A percentile compares a stretch with the other conserved stretches of the same genome.
Conservation (phyloP, 345 rosid genomes). For the Odontarrhena argentea region DNA sequence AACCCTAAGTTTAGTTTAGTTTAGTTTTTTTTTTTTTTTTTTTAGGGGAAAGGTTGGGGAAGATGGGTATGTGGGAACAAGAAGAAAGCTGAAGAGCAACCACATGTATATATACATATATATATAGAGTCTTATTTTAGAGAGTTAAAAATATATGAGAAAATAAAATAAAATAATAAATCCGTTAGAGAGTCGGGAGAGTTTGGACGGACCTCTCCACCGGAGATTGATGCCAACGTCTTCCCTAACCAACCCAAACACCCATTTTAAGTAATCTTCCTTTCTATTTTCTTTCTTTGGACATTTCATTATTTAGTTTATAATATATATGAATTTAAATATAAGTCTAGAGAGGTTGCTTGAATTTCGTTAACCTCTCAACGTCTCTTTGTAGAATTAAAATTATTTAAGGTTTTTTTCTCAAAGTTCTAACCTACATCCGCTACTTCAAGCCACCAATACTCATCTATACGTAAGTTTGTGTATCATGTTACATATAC, state of each 20-base stretch:
- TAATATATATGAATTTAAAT: neutral
- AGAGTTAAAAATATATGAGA: neutral
- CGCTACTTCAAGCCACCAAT: slow-evolving; percentile 48
- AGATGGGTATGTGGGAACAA: slow-evolving; percentile 44
- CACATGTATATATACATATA: slow-evolving; percentile 23
- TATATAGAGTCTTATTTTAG: slow-evolving; percentile 7
- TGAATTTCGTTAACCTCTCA: slow-evolving; percentile 77
- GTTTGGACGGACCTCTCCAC: slow-evolving; percentile 54
- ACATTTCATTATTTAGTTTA: neutral
- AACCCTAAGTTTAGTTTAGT: slow-evolving; percentile 30
- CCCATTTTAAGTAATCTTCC: slow-evolving; percentile 54
- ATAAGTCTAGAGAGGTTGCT: slow-evolving; percentile 40
- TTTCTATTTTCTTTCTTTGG: neutral
- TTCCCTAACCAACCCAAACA: slow-evolving; percentile 63
- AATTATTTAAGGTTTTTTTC: slow-evolving; percentile 49
- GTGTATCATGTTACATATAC: slow-evolving; percentile 14
- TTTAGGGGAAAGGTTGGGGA: slow-evolving; percentile 33
- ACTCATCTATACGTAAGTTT: slow-evolving; percentile 40
- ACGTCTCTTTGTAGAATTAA: slow-evolving; percentile 44
- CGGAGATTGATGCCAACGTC: slow-evolving; percentile 69
- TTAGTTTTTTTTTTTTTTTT: neutral
- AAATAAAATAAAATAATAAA: neutral
- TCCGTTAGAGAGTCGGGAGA: slow-evolving; percentile 65
- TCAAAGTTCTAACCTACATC: slow-evolving; percentile 64
- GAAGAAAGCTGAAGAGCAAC: slow-evolving; percentile 47